Evolutionary conservation across 2,329 filamentous ascomycete species (phyloP).

Genomic region (Talaromyces atroroseus): DNA sequence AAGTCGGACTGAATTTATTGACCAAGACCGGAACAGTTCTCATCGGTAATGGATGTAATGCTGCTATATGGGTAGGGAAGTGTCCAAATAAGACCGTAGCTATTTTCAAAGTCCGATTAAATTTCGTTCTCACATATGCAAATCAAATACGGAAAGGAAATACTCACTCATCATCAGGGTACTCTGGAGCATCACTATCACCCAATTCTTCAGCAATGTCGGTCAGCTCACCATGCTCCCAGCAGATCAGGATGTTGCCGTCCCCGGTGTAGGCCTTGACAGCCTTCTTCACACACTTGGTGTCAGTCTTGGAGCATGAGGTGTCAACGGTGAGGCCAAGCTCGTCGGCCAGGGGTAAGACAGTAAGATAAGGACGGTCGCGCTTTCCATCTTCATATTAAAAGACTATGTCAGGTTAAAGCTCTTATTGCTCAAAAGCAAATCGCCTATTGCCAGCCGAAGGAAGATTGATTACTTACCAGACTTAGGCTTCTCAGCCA

Average conservation of each 20-base stretch:
- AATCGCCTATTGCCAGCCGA: background rate
- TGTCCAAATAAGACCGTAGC: conserved; percentile 55
- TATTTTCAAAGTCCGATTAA: conserved; percentile 13
- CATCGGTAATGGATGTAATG: conserved; percentile 44
- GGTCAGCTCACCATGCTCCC: conserved; percentile 53
- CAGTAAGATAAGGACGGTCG: conserved; percentile 52
- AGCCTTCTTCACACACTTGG: conserved; percentile 48
- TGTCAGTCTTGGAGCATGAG: conserved; percentile 53
- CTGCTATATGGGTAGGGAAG: conserved; percentile 46
- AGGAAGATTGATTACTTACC: conserved; percentile 16
- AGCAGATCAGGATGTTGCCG: conserved; percentile 59
- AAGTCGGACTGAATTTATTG: conserved; percentile 8
- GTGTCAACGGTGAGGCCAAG: conserved; percentile 52
- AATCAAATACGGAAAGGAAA: background rate
- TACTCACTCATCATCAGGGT: conserved; percentile 44
- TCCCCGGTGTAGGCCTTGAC: conserved; percentile 45
- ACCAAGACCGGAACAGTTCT: conserved; percentile 53
- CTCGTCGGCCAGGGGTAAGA: conserved; percentile 51
- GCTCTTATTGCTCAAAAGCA: background rate
- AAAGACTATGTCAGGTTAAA: conserved; percentile 14
- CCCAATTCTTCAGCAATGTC: conserved; percentile 51
- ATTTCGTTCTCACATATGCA: background rate
- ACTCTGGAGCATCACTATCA: conserved; percentile 44
- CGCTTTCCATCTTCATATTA: conserved; percentile 44
- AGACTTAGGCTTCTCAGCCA: conserved; percentile 51